phyloP scores from a whole-genome alignment of 2,329 filamentous ascomycete species.

The Samsoniella hepiali region DNA sequence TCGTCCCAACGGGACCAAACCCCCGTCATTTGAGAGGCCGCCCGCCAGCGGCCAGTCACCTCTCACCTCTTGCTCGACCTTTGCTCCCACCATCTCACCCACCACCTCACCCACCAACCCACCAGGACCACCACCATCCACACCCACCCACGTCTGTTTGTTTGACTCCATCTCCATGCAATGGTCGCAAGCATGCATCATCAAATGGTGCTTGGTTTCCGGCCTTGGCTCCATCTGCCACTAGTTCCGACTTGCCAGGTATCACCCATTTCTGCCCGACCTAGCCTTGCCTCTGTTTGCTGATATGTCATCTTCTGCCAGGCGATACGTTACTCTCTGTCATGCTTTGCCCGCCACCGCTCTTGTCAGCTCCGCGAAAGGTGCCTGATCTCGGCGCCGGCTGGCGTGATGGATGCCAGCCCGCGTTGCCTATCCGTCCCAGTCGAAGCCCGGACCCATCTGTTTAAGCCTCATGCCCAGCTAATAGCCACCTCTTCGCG shows the following conservation, averaged over 20 bases:
- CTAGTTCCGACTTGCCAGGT: background rate
- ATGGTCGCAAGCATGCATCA: background rate
- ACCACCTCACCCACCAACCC: background rate
- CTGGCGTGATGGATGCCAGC: background rate
- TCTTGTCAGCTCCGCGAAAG: background rate
- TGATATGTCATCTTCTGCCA: background rate
- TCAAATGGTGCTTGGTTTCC: background rate
- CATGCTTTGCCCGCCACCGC: background rate
- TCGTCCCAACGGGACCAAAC: background rate
- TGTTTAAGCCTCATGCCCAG: background rate
- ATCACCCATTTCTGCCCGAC: background rate
- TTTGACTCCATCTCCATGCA: background rate
- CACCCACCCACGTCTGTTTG: background rate
- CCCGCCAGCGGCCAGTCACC: constrained; percentile 1
- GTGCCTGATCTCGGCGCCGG: constrained; percentile 1
- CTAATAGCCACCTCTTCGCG: background rate
- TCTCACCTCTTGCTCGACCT: no score
- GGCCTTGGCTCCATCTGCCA: background rate
- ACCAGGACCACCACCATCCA: background rate
- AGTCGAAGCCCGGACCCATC: constrained; percentile 1
- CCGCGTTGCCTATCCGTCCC: constrained; percentile 1
- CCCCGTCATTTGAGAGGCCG: constrained; percentile 13
- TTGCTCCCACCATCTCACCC: background rate
- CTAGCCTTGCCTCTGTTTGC: background rate
- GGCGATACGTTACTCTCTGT: background rate